Evolutionary conservation across 208 protist genomes (phyloP).

Genomic region (Wallacemonas collosoma): DNA sequence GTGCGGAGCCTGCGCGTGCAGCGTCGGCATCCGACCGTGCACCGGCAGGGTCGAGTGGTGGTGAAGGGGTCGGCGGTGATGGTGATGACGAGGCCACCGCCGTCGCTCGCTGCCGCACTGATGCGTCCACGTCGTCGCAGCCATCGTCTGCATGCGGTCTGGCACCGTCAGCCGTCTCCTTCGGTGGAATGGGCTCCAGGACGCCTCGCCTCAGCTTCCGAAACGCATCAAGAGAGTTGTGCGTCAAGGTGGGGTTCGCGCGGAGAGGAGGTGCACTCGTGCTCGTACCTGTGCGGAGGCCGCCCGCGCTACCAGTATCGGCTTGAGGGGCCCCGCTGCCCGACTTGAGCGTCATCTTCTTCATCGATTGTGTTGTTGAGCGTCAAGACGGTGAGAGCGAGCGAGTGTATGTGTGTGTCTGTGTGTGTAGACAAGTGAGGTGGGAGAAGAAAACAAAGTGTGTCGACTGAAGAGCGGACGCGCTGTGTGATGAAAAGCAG

Average conservation of each 20-base stretch:
- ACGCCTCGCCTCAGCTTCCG: slow-evolving; percentile 2
- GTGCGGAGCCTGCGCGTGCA: slow-evolving; percentile 2
- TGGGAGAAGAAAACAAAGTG: too few species aligned
- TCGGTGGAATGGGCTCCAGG: slow-evolving; percentile 3
- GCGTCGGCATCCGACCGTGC: background rate
- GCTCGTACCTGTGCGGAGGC: background rate
- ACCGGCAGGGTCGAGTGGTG: background rate
- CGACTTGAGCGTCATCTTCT: slow-evolving; percentile 6
- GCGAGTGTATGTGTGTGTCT: too few species aligned
- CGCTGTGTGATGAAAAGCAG: too few species aligned
- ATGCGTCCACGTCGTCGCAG: too few species aligned
- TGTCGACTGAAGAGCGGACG: too few species aligned
- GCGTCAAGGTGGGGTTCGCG: slow-evolving; percentile 6
- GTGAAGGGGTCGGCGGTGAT: slow-evolving; percentile 4
- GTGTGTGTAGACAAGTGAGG: too few species aligned
- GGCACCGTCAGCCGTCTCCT: background rate
- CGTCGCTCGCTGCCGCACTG: background rate
- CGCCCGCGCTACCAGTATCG: background rate
- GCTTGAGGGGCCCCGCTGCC: background rate
- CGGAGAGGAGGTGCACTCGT: slow-evolving; percentile 5
- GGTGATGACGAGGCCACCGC: background rate
- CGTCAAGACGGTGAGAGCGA: too few species aligned
- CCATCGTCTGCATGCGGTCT: too few species aligned
- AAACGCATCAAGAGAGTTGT: slow-evolving; percentile 19
- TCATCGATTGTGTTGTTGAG: background rate